A percentile compares a stretch with the other conserved stretches of the same genome.
These are phyloP conservation scores for Scorias spongiosa DNA, from an alignment of 2,329 filamentous ascomycete species.

Conservation along the genomic window DNA sequence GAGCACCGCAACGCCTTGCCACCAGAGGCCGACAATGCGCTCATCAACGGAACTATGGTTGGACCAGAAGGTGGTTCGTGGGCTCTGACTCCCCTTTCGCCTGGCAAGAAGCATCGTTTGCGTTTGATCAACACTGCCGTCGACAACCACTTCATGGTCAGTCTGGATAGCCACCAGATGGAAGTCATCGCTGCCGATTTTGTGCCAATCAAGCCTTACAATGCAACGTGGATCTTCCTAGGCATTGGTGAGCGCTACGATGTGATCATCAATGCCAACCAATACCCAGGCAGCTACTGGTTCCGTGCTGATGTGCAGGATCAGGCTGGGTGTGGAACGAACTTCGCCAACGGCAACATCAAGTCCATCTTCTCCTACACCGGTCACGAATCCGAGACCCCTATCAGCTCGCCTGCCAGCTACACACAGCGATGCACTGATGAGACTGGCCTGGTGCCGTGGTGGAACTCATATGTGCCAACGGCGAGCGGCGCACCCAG, in stretches of 20 bases:
- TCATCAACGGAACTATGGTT: constrained; percentile 25
- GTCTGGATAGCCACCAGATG: constrained; percentile 20
- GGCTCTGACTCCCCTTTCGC: constrained; percentile 18
- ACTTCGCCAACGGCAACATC: constrained; percentile 18
- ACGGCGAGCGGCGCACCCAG: constrained; percentile 13
- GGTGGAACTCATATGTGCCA: constrained; percentile 22
- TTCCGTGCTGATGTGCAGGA: constrained; percentile 24
- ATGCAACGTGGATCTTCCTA: constrained; percentile 19
- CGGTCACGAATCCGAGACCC: constrained; percentile 15
- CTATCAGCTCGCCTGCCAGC: constrained; percentile 16
- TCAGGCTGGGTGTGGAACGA: constrained; percentile 11
- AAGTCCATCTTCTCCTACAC: constrained; percentile 25
- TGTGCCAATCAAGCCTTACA: constrained; percentile 21
- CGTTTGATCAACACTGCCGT: constrained; percentile 32
- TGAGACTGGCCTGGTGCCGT: constrained; percentile 24
- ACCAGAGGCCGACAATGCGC: constrained; percentile 29
- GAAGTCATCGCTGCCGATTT: constrained; percentile 23
- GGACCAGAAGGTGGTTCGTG: constrained; percentile 17
- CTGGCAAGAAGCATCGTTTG: constrained; percentile 28
- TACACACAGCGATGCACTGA: constrained; percentile 27
- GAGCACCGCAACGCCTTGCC: constrained; percentile 7
- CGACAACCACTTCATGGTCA: constrained; percentile 29
- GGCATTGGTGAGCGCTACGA: constrained; percentile 33
- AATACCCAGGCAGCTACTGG: constrained; percentile 30
- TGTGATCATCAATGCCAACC: constrained; percentile 30